Evolutionary conservation across 2,329 filamentous ascomycete species (phyloP).

Genomic region (Emergomyces africanus): DNA sequence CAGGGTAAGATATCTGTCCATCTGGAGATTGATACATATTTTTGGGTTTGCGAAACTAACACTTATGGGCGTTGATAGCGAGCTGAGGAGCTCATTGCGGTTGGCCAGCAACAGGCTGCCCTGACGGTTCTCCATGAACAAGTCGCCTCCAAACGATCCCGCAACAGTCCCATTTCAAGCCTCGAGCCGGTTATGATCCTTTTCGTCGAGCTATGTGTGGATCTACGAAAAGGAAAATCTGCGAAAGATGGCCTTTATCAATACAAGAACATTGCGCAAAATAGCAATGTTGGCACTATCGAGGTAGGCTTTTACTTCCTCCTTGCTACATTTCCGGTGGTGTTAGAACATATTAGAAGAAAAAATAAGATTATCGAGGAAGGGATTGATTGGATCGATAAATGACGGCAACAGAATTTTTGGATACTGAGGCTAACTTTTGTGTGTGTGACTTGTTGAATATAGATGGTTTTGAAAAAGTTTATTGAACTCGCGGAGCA

Average conservation of each 20-base stretch:
- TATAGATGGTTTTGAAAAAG: slow-evolving; percentile 77
- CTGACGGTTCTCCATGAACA: slow-evolving; percentile 95
- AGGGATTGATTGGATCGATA: neutral
- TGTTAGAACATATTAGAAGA: neutral
- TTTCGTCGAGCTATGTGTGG: slow-evolving; percentile 91
- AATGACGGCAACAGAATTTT: neutral
- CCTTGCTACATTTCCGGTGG: neutral
- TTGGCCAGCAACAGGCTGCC: slow-evolving; percentile 84
- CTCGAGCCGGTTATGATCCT: slow-evolving; percentile 98
- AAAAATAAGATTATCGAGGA: neutral
- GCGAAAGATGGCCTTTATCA: slow-evolving; percentile 98
- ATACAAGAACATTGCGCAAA: slow-evolving; percentile 99
- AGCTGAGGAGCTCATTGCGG: slow-evolving; percentile 96
- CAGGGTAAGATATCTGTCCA: slow-evolving; percentile 42
- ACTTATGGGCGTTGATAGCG: slow-evolving; percentile 38
- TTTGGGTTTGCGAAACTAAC: slow-evolving; percentile 11
- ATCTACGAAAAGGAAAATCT: slow-evolving; percentile 94
- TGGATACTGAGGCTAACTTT: neutral
- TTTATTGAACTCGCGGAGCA: slow-evolving; percentile 96
- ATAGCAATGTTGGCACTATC: slow-evolving; percentile 96
- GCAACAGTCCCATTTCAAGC: slow-evolving; percentile 91
- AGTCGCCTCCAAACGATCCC: slow-evolving; percentile 94
- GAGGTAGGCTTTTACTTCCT: slow-evolving; percentile 46
- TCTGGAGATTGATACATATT: slow-evolving; percentile 4
- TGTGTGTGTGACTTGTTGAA: neutral